Conservation (phyloP, 2,329 filamentous ascomycete species). For the Mollisiaceae sp. region DNA sequence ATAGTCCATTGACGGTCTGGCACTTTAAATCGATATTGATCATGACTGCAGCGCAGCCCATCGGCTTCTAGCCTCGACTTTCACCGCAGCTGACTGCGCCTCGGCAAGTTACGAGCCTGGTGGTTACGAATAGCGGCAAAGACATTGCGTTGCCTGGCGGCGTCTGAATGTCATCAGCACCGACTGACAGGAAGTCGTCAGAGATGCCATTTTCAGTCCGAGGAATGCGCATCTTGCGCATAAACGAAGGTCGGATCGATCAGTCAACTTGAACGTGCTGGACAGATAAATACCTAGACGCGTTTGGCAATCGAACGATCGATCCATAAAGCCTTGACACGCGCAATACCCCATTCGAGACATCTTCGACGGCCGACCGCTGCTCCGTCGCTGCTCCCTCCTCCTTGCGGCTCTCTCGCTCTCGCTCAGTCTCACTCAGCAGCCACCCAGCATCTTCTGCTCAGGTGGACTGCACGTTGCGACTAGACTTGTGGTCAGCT, state of each 20-base stretch:
- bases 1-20: too few relatives aligned
- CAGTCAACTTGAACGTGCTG: slow-evolving; percentile 1
- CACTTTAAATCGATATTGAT: too few relatives aligned
- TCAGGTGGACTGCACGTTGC: not conserved
- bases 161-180: slow-evolving; percentile 12
- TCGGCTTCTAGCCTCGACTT: not conserved
- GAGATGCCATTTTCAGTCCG: not conserved
- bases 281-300: not conserved
- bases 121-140: slow-evolving; percentile 7
- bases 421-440: slow-evolving; percentile 4
- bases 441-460: not conserved
- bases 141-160: slow-evolving; percentile 24
- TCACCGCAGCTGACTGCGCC: slow-evolving; percentile 18
- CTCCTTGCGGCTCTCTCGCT: not conserved
- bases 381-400: not conserved
- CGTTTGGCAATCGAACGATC: slow-evolving; percentile 1
- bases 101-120: not conserved
- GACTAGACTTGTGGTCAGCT: slow-evolving; percentile 9
- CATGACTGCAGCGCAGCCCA: too few relatives aligned
- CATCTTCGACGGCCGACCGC: not conserved
- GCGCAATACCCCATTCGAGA: slow-evolving; percentile 6
- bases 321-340: slow-evolving; percentile 2
- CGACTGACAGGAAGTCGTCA: not conserved
- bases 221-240: not conserved
- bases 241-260: not conserved